phyloP scores from a whole-genome alignment of 768 basidiomycete species.

The Fomitopsis pulvina region DNA sequence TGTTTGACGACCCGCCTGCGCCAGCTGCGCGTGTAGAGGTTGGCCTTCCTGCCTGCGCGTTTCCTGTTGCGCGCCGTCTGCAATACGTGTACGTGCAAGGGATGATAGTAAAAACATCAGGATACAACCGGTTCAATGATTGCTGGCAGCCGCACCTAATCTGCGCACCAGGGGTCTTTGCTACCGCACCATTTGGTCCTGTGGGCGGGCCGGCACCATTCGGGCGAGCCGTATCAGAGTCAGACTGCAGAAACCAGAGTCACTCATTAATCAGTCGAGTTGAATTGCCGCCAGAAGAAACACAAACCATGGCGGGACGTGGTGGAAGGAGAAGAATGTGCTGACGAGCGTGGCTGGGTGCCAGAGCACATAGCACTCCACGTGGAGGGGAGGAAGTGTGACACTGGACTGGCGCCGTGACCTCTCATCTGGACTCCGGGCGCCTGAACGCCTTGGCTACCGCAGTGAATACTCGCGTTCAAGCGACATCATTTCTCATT shows the following conservation, averaged over 20 bases:
- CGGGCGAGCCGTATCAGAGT: constrained; percentile 59
- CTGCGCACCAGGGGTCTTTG: constrained; percentile 74
- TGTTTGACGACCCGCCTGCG: constrained; percentile 93
- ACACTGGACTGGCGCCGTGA: background rate
- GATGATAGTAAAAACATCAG: background rate
- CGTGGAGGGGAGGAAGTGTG: constrained; percentile 11
- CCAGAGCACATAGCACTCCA: constrained; percentile 10
- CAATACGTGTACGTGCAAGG: background rate
- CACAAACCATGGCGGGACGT: constrained; percentile 28
- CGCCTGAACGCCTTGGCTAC: too few species aligned
- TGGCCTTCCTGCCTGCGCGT: constrained; percentile 56
- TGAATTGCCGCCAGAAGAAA: background rate
- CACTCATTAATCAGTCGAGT: background rate
- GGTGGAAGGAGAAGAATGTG: constrained; percentile 16
- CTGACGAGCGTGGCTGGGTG: constrained; percentile 16
- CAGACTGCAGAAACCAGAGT: constrained; percentile 46
- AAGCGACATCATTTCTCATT: too few species aligned
- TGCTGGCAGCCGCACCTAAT: constrained; percentile 52
- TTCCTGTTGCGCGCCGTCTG: constrained; percentile 69
- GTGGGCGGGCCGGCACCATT: constrained; percentile 24
- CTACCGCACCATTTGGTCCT: constrained; percentile 38
- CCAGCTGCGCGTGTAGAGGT: constrained; percentile 89
- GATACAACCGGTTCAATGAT: background rate
- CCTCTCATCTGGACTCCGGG: too few species aligned
- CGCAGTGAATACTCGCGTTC: too few species aligned